Conservation (phyloP, 495 filamentous ascomycete species). For the Staphylotrichum longicolle region DNA sequence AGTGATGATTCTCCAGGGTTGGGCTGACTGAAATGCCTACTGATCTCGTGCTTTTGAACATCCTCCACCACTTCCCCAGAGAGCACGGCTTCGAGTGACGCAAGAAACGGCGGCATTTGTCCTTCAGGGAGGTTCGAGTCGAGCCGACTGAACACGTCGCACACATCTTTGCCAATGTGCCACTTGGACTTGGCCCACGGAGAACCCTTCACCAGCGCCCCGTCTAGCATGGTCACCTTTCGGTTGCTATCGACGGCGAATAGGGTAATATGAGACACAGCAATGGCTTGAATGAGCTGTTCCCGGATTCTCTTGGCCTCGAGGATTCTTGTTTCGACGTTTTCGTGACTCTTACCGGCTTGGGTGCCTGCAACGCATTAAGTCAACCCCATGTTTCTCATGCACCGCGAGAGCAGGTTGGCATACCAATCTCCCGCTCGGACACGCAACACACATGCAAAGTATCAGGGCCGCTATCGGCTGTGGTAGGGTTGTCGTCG, state of each 20-base stretch:
- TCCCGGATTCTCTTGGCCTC: constrained; percentile 57
- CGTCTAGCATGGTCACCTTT: constrained; percentile 62
- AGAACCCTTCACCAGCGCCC: constrained; percentile 22
- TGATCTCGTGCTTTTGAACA: constrained; percentile 50
- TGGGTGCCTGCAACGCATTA: background rate
- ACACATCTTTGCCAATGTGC: constrained; percentile 58
- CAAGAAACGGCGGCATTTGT: constrained; percentile 46
- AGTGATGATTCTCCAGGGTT: background rate
- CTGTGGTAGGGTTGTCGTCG: no score
- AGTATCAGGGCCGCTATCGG: no score
- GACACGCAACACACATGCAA: no score
- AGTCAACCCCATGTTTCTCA: no score
- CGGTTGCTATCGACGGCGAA: constrained; percentile 61
- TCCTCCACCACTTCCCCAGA: constrained; percentile 50
- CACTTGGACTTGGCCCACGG: constrained; percentile 32
- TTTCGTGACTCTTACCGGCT: constrained; percentile 31
- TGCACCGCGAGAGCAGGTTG: no score
- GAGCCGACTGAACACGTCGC: constrained; percentile 53
- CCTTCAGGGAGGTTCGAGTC: constrained; percentile 33
- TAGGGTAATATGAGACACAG: constrained; percentile 63
- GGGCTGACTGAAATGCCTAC: constrained; percentile 24
- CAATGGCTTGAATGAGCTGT: constrained; percentile 65
- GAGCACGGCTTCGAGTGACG: constrained; percentile 58
- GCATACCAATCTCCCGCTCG: no score
- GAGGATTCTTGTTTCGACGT: constrained; percentile 55